phyloP scores from a whole-genome alignment of 306 rosid genomes.

The Pterocarpus santalinus region DNA sequence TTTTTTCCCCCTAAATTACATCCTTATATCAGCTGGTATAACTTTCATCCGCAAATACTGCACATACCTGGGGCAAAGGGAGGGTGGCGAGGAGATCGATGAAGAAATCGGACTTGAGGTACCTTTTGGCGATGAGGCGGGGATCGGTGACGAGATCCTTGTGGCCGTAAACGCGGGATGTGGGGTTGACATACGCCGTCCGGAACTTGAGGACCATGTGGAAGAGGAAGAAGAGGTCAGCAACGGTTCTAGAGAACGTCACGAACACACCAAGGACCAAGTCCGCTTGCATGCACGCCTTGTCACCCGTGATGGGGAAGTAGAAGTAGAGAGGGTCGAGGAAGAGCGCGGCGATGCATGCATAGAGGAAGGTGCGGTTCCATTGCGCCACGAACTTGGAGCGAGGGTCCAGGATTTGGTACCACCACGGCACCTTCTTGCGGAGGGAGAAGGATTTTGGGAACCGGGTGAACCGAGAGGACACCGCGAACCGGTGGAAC shows the following conservation, averaged over 20 bases:
- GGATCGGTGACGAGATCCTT: slow-evolving; percentile 80
- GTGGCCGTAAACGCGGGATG: slow-evolving; percentile 64
- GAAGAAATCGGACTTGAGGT: slow-evolving; percentile 64
- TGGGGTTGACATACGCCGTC: slow-evolving; percentile 65
- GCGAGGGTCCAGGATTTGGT: slow-evolving; percentile 71
- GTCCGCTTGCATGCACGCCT: slow-evolving; percentile 69
- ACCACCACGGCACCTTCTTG: slow-evolving; percentile 77
- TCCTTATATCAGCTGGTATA: no score
- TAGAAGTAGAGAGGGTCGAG: slow-evolving; percentile 89
- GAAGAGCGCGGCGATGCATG: slow-evolving; percentile 73
- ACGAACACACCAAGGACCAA: slow-evolving; percentile 60
- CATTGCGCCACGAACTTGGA: slow-evolving; percentile 64
- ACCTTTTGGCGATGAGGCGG: slow-evolving; percentile 62
- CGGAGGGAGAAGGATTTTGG: slow-evolving; percentile 59
- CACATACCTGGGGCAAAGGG: slow-evolving; percentile 85
- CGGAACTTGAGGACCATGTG: slow-evolving; percentile 78
- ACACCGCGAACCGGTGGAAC: slow-evolving; percentile 5
- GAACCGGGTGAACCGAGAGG: slow-evolving; percentile 54
- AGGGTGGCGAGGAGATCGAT: slow-evolving; percentile 79
- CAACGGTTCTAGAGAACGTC: slow-evolving; percentile 71
- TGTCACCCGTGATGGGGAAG: slow-evolving; percentile 63
- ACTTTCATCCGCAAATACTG: no score
- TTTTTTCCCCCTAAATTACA: no score
- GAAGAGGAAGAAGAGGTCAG: slow-evolving; percentile 73
- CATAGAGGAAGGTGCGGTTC: slow-evolving; percentile 69